Evolutionary conservation across 108 stramenopile genomes (phyloP).

Genomic region (Cylindrotheca closterium): DNA sequence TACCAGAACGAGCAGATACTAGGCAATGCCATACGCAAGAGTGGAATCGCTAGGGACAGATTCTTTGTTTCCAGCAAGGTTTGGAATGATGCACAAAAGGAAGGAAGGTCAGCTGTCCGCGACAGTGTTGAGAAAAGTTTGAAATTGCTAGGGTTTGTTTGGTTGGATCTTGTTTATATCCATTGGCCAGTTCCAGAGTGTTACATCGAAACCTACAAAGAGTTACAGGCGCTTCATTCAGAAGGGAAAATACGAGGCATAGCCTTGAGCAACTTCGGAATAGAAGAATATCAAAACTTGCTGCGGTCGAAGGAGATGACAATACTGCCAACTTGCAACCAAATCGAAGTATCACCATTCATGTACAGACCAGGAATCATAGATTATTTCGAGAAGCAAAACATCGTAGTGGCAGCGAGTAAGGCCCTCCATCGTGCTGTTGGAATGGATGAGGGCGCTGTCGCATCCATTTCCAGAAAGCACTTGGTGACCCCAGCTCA

Average conservation of each 20-base stretch:
- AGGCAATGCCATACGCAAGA: slow-evolving; percentile 66
- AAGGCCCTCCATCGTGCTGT: slow-evolving; percentile 64
- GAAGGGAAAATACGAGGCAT: slow-evolving; percentile 43
- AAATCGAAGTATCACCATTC: slow-evolving; percentile 67
- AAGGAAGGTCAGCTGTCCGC: slow-evolving; percentile 71
- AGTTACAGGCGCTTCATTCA: slow-evolving; percentile 36
- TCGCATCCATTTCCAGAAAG: slow-evolving; percentile 52
- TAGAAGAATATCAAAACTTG: slow-evolving; percentile 52
- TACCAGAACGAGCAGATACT: slow-evolving; percentile 87
- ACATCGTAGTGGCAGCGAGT: slow-evolving; percentile 56
- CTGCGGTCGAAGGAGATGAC: slow-evolving; percentile 47
- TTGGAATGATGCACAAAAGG: slow-evolving; percentile 89
- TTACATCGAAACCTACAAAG: slow-evolving; percentile 54
- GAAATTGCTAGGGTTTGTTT: slow-evolving; percentile 53
- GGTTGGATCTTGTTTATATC: slow-evolving; percentile 68
- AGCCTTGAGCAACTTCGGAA: slow-evolving; percentile 65
- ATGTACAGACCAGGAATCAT: slow-evolving; percentile 54
- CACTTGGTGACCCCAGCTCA: slow-evolving; percentile 77
- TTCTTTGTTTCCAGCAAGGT: slow-evolving; percentile 89
- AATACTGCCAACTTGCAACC: slow-evolving; percentile 60
- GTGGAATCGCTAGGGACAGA: slow-evolving; percentile 58
- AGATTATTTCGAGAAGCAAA: slow-evolving; percentile 57
- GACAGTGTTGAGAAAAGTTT: slow-evolving; percentile 61
- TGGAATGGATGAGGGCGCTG: slow-evolving; percentile 46
- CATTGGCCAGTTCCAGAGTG: slow-evolving; percentile 68